These are phyloP conservation scores for Lunasporangiospora selenospora DNA, from an alignment of 192 early-diverging fungal genomes.

Conservation along the genomic window DNA sequence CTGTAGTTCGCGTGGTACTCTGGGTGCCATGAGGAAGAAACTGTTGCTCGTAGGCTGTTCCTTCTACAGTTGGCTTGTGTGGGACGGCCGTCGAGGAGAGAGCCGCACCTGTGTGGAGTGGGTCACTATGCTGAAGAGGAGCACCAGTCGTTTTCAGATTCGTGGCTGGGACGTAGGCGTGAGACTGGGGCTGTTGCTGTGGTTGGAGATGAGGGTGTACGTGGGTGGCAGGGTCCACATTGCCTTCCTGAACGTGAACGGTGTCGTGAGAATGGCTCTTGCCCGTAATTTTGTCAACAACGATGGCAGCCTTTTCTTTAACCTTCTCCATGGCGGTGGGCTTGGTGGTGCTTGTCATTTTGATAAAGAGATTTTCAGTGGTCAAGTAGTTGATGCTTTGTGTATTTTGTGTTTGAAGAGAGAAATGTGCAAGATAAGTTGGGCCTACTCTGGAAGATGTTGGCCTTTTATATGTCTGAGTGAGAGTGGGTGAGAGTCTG, in stretches of 20 bases:
- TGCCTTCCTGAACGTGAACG: background rate
- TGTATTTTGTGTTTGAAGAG: background rate
- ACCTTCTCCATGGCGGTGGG: conserved; percentile 27
- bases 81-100: conserved; percentile 11
- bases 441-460: no score
- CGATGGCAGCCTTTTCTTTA: conserved; percentile 22
- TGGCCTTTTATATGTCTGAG: no score
- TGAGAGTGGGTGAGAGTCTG: no score
- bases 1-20: background rate
- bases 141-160: background rate
- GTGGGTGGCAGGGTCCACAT: background rate
- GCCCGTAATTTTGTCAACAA: conserved; percentile 28
- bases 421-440: no score
- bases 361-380: no score
- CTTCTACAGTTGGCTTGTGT: conserved; percentile 5
- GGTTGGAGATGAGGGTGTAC: background rate
- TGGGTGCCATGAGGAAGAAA: background rate
- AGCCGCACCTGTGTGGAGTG: conserved; percentile 27
- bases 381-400: background rate
- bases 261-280: conserved; percentile 1
- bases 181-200: background rate
- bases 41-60: conserved; percentile 18
- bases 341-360: conserved; percentile 22
- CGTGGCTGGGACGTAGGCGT: background rate
- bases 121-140: background rate